These are phyloP conservation scores for Diutina rugosa DNA, from an alignment of 1,139 yeast genomes.

Conservation along the genomic window DNA sequence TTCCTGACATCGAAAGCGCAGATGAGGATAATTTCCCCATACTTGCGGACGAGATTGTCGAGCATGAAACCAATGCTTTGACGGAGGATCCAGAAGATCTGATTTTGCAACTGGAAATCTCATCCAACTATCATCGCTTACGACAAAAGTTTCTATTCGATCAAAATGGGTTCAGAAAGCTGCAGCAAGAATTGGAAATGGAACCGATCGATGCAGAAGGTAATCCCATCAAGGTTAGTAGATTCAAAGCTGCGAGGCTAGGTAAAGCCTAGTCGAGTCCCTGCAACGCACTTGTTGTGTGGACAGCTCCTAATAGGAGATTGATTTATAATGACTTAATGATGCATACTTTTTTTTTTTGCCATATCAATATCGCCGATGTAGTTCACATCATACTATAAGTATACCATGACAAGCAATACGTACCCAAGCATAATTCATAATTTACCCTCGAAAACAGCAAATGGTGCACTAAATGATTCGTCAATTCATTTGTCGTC, in stretches of 20 bases:
- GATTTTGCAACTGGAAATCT: constrained; percentile 9
- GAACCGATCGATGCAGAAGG: constrained; percentile 68
- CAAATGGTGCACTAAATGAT: no score
- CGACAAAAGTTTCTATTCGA: constrained; percentile 35
- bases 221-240: constrained; percentile 43
- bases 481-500: no score
- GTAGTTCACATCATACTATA: no score
- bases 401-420: no score
- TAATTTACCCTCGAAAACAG: no score
- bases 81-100: constrained; percentile 2
- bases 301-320: no score
- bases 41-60: neutral
- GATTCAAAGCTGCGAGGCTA: constrained; percentile 39
- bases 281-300: no score
- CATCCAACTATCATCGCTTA: constrained; percentile 41
- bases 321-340: neutral
- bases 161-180: constrained; percentile 19
- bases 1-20: neutral
- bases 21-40: neutral
- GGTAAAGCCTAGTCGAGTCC: neutral
- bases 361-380: no score
- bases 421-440: no score
- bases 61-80: neutral
- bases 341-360: neutral
- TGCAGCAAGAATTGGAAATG: constrained; percentile 39